Evolutionary conservation across 192 early-diverging fungal genomes (phyloP), one percentile per base, ranked within the genome.

Genomic region (Backusella luteola): DNA sequence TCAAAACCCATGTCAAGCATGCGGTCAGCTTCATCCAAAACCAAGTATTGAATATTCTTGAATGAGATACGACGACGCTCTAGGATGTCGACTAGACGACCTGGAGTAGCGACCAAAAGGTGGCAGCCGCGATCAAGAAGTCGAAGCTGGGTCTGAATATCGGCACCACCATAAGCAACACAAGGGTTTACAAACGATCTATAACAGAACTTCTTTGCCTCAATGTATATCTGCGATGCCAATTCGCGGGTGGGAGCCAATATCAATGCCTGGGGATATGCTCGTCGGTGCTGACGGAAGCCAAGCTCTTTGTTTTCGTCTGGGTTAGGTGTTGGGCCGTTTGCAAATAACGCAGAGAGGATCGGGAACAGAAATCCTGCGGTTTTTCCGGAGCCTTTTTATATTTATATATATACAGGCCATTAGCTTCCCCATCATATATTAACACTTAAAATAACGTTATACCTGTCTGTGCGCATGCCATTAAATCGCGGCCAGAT

Each of bases 1-100:
- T 99, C 97, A 81, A 98, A 98, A 71, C 97, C 97, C 97, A 99
- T 98, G 79, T 99, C 97, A 77, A 99, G 85, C 97, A 98, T 98
- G 59, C 96, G 92, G 83, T 99, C 97, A 14, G 97, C 97, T 83
- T 99, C 97, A 88, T 99, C 97, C 75, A 99, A 87, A 34, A 99
- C 97, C 26, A 99, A 86, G 75, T 98, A 98, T 3, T 95, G 96
- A 41, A 99, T 97, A 52, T 96, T 89, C 56, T 89, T 86, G 67
- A 99, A 85, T 73, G 98, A 98, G n/a, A 96, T 96, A 67, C 88
- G 91, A 17, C 92, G 90, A 63, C 87, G 88, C 78, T 96, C 93
- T 6, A 98, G 80, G 90, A 99, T 94, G 81, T 99, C 98, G 34
- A 98, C 96, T 74, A 99, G 87, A 73, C 98, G 95, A 29, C 98